A percentile compares a stretch with the other conserved stretches of the same genome.
Conservation (phyloP, 202 grass and related monocot species). For the Setaria italica region DNA sequence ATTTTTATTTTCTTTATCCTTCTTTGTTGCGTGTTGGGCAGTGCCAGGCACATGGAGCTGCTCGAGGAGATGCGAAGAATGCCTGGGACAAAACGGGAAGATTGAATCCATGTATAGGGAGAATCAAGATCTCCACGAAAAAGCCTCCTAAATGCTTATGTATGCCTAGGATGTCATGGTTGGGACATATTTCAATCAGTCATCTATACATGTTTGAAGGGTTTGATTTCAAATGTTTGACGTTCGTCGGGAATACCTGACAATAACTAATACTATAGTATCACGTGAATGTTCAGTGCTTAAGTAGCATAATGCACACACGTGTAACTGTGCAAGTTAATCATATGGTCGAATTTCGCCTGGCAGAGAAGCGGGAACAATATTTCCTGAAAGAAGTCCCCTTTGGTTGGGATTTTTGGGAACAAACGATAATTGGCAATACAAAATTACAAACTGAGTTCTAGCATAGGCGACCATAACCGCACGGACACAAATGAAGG, state of each 20-base stretch:
- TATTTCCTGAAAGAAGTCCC: no score
- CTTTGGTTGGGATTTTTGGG: no score
- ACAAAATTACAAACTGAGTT: no score
- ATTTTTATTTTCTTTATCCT: neutral
- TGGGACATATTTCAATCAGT: no score
- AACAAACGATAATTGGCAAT: no score
- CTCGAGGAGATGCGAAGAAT: slow-evolving; percentile 26
- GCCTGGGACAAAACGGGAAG: neutral
- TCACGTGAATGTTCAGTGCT: no score
- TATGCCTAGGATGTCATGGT: neutral
- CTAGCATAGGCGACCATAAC: no score
- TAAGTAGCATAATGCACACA: no score
- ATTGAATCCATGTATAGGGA: neutral
- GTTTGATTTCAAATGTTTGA: neutral
- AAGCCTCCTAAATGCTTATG: neutral
- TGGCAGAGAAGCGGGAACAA: no score
- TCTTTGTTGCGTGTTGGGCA: neutral
- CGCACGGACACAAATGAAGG: no score
- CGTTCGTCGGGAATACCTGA: neutral
- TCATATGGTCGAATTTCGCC: no score
- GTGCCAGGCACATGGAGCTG: neutral
- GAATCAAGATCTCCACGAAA: neutral
- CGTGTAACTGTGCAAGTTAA: no score
- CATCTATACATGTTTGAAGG: neutral
- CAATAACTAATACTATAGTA: neutral